These are phyloP conservation scores for Fomitiporia mediterranea DNA, from an alignment of 1,284 basidiomycete species.

Conservation along the genomic window DNA sequence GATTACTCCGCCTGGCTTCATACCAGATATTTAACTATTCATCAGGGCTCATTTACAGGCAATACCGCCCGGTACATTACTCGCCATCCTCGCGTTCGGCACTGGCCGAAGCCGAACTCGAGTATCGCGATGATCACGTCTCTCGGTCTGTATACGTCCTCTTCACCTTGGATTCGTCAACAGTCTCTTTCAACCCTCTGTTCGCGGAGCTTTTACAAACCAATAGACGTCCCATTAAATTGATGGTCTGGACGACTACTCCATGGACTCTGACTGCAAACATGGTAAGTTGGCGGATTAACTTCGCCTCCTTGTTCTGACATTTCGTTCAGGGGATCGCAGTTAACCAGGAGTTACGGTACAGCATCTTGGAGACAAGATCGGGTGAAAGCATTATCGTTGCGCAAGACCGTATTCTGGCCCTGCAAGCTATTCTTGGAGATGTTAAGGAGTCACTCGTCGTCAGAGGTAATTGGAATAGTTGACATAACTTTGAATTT, in stretches of 20 bases:
- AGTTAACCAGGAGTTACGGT: constrained; percentile 70
- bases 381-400: constrained; percentile 50
- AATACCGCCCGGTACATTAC: constrained; percentile 90
- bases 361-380: constrained; percentile 52
- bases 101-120: constrained; percentile 92
- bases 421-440: constrained; percentile 51
- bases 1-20: neutral
- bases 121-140: constrained; percentile 85
- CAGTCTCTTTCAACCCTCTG: neutral
- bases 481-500: neutral
- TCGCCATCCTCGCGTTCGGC: constrained; percentile 95
- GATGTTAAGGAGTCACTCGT: constrained; percentile 42
- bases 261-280: constrained; percentile 97
- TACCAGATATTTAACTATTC: neutral
- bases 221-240: constrained; percentile 34
- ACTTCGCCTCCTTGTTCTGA: constrained; percentile 4
- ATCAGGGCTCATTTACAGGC: constrained; percentile 78
- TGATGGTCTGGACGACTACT: constrained; percentile 98
- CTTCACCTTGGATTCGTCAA: constrained; percentile 51
- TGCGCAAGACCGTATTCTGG: constrained; percentile 56
- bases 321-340: constrained; percentile 68
- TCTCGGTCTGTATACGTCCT: constrained; percentile 87
- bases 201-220: neutral
- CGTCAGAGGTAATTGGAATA: constrained; percentile 41
- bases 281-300: constrained; percentile 56